Evolutionary conservation across 768 basidiomycete species (phyloP), one percentile per base, ranked within the genome.

Genomic region (Thelephora aurantiotincta): DNA sequence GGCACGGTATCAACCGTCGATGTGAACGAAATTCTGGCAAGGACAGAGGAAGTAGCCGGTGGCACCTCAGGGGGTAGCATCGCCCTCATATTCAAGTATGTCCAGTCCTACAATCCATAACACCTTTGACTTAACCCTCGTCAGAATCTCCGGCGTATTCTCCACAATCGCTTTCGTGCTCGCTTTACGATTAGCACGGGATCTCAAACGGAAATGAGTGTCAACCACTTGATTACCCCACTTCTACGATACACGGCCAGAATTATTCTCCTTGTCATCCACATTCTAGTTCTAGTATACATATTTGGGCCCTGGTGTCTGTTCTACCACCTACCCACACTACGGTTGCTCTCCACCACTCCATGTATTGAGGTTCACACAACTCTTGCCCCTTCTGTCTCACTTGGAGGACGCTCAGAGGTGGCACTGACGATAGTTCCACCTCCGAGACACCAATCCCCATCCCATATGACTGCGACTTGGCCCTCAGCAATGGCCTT

Each of bases 371-470:
- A n/a, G n/a, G n/a, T n/a, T n/a, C n/a, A 9, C 9, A 9, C 26
- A 30, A 30, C 26, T 9, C 26, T 30, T 4, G 9, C 5, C 9
- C 9, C 26, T 4, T 30, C 26, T 30, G 9, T 30, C n/a, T 30
- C 26, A 30, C 9, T 4, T 30, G 26, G 26, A 30, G 26, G n/a
- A n/a, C n/a, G 26, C 26, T 30, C 26, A 30, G 26, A 30, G 4
- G 9, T 30, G 26, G 26, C 9, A 9, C 26, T 30, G 26, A n/a
- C 51, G 44, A 96, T 91, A 5, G 72, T 63, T 30, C 89, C 92
- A 57, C 82, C 84, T 2, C 92, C 92, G 26, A 94, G 67, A 61
- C 89, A 92, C 79, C 82, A 82, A 41, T 78, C 71, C 2, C 68
- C 77, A 48, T 78, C 71, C 62, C 80, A 96, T 2, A 94, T 53